Evolutionary conservation across 2,329 filamentous ascomycete genomes (phyloP), one percentile per base, ranked within the genome.

Genomic region (Cladosporium sp.): DNA sequence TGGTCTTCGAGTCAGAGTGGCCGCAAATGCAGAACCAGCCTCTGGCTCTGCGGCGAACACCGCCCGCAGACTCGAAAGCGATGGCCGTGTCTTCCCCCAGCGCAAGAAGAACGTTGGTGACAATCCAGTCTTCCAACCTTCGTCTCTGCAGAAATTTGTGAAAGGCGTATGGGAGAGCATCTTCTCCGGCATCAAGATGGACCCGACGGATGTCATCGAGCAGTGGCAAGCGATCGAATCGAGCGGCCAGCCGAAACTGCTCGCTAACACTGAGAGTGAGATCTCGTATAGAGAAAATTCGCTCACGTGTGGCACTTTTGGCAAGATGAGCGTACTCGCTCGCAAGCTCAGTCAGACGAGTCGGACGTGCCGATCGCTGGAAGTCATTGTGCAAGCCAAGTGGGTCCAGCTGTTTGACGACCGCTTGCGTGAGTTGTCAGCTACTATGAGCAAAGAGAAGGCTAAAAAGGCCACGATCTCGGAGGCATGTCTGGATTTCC

Each of bases 381-480:
- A 86, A 71, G 84, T 86, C 65, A 84, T 86, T 26, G 82, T 86
- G 2, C 84, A 86, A 69, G 83, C 84, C 5, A 81, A 83, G 32
- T 87, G 85, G 85, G 77, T 84, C 2, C 83, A 86, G 69, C 80
- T 83, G 36, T 86, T 85, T 68, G 81, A 85, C 63, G 79, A 82
- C 2, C 81, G 84, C 65, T 80, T 84, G 10, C 77, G 79, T 16
- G 74, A 78, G 21, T 74, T 77, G 0, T 80, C 80, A 1, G 49
- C 53, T 3, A 67, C 51, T 26, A 68, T 69, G 60, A 66, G 71
- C 5, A 70, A 70, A 23, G 73, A 75, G 28, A 84, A 84, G 67
- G 80, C 83, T 58, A 81, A 82, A 63, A 85, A 85, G 74, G 76
- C 79, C 2, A 83, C 82, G 0, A 77, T 86, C 14, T 80, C 81